Conservation (phyloP, 306 rosid genomes). For the Cicer arietinum region DNA sequence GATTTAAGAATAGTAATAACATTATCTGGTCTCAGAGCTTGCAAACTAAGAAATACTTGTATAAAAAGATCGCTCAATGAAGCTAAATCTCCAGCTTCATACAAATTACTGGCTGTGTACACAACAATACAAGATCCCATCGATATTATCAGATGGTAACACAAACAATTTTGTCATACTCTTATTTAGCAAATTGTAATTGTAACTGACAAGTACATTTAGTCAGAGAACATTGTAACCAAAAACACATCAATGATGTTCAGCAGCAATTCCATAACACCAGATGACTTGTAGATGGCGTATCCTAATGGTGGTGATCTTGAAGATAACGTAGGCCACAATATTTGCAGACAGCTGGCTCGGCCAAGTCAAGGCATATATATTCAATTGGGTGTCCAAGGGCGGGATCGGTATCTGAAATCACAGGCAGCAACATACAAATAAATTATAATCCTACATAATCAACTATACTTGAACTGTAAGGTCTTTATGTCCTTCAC, state of each 20-base stretch:
- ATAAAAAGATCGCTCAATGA: slow-evolving; percentile 20
- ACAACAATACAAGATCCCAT: slow-evolving; percentile 27
- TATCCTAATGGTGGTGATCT: slow-evolving; percentile 77
- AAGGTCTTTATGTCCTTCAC: not conserved
- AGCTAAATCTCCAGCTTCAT: slow-evolving; percentile 12
- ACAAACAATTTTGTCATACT: slow-evolving; percentile 45
- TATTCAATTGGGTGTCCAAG: slow-evolving; percentile 96
- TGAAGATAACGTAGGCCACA: slow-evolving; percentile 85
- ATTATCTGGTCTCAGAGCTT: not conserved
- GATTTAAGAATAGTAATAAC: not conserved
- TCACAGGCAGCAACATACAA: slow-evolving; percentile 41
- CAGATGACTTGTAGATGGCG: slow-evolving; percentile 34
- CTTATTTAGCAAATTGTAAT: slow-evolving; percentile 58
- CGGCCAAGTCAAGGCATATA: slow-evolving; percentile 79
- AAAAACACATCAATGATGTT: slow-evolving; percentile 40
- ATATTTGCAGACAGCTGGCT: slow-evolving; percentile 93
- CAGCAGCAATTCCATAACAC: slow-evolving; percentile 37
- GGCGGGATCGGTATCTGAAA: slow-evolving; percentile 74
- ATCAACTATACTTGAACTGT: slow-evolving; percentile 4
- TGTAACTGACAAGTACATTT: slow-evolving; percentile 41
- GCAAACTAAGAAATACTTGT: slow-evolving; percentile 9
- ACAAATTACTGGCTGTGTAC: slow-evolving; percentile 22
- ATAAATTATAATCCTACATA: slow-evolving; percentile 31
- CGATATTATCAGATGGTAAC: slow-evolving; percentile 33
- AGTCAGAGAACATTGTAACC: slow-evolving; percentile 37